Conservation (phyloP, 108 stramenopile species). For the Skeletonema marinoi region DNA sequence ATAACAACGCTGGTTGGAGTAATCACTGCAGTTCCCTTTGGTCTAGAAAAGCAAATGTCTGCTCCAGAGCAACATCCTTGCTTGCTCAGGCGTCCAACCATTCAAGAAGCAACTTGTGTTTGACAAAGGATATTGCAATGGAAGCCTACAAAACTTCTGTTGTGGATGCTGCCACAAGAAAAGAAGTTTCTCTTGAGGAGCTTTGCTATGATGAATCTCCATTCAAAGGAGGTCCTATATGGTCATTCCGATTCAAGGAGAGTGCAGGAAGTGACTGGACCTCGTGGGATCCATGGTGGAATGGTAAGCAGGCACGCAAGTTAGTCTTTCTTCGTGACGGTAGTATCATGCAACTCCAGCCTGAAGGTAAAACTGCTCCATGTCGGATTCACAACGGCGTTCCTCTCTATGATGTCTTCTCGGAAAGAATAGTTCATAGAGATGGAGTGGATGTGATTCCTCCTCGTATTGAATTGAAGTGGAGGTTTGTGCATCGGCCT, state of each 20-base stretch:
- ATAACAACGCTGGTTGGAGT: slow-evolving; percentile 66
- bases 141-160: slow-evolving; percentile 56
- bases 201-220: slow-evolving; percentile 59
- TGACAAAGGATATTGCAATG: slow-evolving; percentile 31
- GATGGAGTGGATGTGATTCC: slow-evolving; percentile 29
- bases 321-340: slow-evolving; percentile 81
- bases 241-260: slow-evolving; percentile 85
- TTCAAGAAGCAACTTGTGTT: neutral
- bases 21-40: slow-evolving; percentile 59
- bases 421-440: slow-evolving; percentile 34
- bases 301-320: slow-evolving; percentile 58
- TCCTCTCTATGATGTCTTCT: slow-evolving; percentile 47
- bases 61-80: slow-evolving; percentile 29
- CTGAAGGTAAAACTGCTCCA: slow-evolving; percentile 12
- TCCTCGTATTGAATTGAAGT: slow-evolving; percentile 62
- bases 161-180: slow-evolving; percentile 48
- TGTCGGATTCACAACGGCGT: slow-evolving; percentile 20
- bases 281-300: slow-evolving; percentile 68
- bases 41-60: slow-evolving; percentile 62
- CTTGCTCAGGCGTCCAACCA: neutral
- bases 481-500: slow-evolving; percentile 68
- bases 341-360: slow-evolving; percentile 37
- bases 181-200: slow-evolving; percentile 55
- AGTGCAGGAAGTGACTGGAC: slow-evolving; percentile 81
- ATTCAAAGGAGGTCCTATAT: slow-evolving; percentile 47